Percentiles rank a stretch among this genome's conserved stretches.
phyloP scores from a whole-genome alignment of 1,284 basidiomycete genomes.

The Cutaneotrichosporon arboriforme region DNA sequence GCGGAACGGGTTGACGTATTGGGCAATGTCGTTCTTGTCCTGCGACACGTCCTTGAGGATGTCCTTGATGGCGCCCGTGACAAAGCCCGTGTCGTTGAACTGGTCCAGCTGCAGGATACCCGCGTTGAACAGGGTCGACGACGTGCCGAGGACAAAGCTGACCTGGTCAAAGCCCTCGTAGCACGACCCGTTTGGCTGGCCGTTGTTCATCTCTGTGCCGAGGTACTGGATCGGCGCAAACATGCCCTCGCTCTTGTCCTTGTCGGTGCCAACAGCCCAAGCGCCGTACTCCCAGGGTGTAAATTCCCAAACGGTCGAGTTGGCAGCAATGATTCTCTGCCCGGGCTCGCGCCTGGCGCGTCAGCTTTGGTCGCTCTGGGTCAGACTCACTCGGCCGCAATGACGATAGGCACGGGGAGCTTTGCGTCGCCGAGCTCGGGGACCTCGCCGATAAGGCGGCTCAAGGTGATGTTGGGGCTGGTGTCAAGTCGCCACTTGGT shows the following conservation, averaged over 20 bases:
- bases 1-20: constrained; percentile 42
- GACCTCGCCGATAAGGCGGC: constrained; percentile 24
- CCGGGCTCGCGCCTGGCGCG: constrained; percentile 44
- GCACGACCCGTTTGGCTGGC: constrained; percentile 40
- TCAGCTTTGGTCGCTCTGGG: constrained; percentile 3
- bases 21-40: constrained; percentile 49
- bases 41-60: constrained; percentile 39
- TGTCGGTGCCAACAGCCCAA: constrained; percentile 46
- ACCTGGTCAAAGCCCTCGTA: constrained; percentile 47
- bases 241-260: constrained; percentile 34
- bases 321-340: constrained; percentile 45
- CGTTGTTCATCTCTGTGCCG: constrained; percentile 41
- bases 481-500: constrained; percentile 34
- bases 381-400: constrained; percentile 49
- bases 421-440: constrained; percentile 24
- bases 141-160: constrained; percentile 49
- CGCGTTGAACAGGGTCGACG: constrained; percentile 45
- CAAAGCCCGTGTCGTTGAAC: constrained; percentile 36
- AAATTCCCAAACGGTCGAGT: constrained; percentile 51
- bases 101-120: constrained; percentile 22
- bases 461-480: constrained; percentile 43
- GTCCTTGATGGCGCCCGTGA: constrained; percentile 30
- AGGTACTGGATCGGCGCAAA: constrained; percentile 46
- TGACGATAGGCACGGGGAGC: constrained; percentile 49
- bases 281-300: constrained; percentile 51